phyloP scores from a whole-genome alignment of 257 asterid genomes.

The Petunia secreta region DNA sequence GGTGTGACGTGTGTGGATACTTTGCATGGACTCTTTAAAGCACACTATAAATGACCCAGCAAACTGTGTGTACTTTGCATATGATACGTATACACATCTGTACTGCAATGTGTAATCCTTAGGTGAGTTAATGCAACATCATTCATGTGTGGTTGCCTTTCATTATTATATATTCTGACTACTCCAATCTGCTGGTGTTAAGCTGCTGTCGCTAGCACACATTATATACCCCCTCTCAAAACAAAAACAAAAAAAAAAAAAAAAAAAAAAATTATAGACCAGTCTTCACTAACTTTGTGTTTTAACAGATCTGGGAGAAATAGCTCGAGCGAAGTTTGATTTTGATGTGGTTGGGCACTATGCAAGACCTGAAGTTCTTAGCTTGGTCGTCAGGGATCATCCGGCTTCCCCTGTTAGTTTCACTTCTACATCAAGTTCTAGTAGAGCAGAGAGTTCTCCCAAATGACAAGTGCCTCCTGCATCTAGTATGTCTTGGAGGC shows the following conservation, averaged over 20 bases:
- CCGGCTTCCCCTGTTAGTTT: constrained; percentile 74
- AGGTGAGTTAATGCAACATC: neutral
- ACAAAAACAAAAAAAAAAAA: neutral
- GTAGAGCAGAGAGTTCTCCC: constrained; percentile 50
- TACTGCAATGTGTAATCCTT: neutral
- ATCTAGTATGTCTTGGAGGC: neutral
- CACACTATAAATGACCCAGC: neutral
- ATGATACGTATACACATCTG: neutral
- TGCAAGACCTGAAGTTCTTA: constrained; percentile 86
- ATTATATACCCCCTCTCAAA: neutral
- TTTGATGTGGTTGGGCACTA: constrained; percentile 97
- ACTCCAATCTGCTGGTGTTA: neutral
- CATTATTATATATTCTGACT: neutral
- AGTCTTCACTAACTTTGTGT: neutral
- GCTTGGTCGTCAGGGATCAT: constrained; percentile 78
- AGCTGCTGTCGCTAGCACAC: neutral
- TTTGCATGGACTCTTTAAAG: neutral
- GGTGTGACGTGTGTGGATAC: neutral
- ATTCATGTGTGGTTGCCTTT: neutral
- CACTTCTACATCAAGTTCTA: constrained; percentile 59
- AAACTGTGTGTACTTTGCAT: neutral
- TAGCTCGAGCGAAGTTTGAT: constrained; percentile 86
- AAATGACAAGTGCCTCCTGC: constrained; percentile 30
- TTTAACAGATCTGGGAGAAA: constrained; percentile 82
- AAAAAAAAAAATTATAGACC: neutral